A percentile compares a stretch with the other conserved stretches of the same genome.
phyloP scores from a whole-genome alignment of 2,329 filamentous ascomycete species.

The Fusarium sp. region DNA sequence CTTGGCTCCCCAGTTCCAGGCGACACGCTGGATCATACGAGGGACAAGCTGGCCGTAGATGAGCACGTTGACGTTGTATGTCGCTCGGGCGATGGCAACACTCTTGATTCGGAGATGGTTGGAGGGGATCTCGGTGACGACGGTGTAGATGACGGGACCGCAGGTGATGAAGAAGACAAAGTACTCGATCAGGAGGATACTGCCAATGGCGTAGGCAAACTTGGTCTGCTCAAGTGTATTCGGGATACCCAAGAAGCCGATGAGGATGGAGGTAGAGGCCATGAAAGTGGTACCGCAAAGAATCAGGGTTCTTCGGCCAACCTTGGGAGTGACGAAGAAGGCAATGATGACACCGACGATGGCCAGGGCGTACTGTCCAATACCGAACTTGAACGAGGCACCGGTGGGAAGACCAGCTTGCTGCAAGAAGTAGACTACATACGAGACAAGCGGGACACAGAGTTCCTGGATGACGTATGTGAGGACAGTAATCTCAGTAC shows the following conservation, averaged over 20 bases:
- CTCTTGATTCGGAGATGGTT: constrained; percentile 61
- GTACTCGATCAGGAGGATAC: constrained; percentile 58
- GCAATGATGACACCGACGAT: constrained; percentile 29
- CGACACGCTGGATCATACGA: constrained; percentile 58
- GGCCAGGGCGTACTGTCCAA: constrained; percentile 28
- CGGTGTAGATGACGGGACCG: constrained; percentile 79
- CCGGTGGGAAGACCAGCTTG: constrained; percentile 28
- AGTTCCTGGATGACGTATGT: constrained; percentile 32
- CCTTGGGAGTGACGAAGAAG: constrained; percentile 13
- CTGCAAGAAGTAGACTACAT: constrained; percentile 32
- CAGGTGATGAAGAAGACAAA: constrained; percentile 56
- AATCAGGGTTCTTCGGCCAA: constrained; percentile 48
- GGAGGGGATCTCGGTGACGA: constrained; percentile 70
- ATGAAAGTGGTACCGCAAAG: constrained; percentile 57
- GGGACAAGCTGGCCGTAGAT: constrained; percentile 59
- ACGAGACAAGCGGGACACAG: constrained; percentile 27
- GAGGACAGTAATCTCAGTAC: constrained; percentile 29
- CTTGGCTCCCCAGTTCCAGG: constrained; percentile 62
- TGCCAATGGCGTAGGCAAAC: constrained; percentile 59
- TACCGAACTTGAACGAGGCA: constrained; percentile 23
- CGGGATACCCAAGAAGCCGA: constrained; percentile 68
- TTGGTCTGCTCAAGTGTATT: constrained; percentile 55
- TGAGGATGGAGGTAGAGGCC: constrained; percentile 35
- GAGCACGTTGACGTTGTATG: constrained; percentile 63
- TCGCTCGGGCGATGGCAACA: constrained; percentile 57